Percentiles rank a stretch among this genome's conserved stretches.
phyloP scores from a whole-genome alignment of 2,329 filamentous ascomycete genomes.

The Fusarium sp. region DNA sequence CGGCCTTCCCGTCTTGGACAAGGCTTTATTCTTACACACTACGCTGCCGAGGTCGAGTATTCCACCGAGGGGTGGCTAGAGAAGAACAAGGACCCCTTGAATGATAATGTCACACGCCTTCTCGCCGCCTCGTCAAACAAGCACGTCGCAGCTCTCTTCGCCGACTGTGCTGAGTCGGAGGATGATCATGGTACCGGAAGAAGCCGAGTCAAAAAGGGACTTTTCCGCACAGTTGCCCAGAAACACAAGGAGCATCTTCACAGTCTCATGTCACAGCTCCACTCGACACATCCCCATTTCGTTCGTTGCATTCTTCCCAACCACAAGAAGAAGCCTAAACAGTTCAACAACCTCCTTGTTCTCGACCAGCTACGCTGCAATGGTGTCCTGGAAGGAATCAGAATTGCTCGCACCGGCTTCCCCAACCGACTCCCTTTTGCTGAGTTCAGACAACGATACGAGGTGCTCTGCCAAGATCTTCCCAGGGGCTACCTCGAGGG shows the following conservation, averaged over 20 bases:
- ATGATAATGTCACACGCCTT: conserved; percentile 94
- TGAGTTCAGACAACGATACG: conserved; percentile 95
- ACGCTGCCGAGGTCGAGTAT: conserved; percentile 98
- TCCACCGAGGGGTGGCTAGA: conserved; percentile 95
- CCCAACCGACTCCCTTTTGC: conserved; percentile 92
- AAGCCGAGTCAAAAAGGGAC: conserved; percentile 93
- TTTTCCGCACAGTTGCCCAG: conserved; percentile 97
- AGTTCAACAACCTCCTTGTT: conserved; percentile 91
- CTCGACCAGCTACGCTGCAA: conserved; percentile 98
- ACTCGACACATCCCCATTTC: conserved; percentile 98
- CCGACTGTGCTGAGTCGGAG: conserved; percentile 86
- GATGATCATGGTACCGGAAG: conserved; percentile 76
- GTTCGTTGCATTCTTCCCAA: conserved; percentile 98
- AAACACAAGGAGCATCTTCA: conserved; percentile 98
- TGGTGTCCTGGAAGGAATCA: conserved; percentile 98
- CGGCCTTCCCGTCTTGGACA: conserved; percentile 87
- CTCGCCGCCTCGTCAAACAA: conserved; percentile 84
- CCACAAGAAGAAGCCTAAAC: conserved; percentile 96
- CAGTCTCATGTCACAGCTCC: conserved; percentile 92
- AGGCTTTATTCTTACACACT: conserved; percentile 96
- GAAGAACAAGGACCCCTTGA: conserved; percentile 98
- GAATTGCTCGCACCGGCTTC: conserved; percentile 96
- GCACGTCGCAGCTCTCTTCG: conserved; percentile 87
- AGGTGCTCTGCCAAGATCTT: conserved; percentile 90
- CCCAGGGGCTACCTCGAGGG: conserved; percentile 93